phyloP scores from a whole-genome alignment of 495 filamentous ascomycete species.

The Ramalina intermedia region DNA sequence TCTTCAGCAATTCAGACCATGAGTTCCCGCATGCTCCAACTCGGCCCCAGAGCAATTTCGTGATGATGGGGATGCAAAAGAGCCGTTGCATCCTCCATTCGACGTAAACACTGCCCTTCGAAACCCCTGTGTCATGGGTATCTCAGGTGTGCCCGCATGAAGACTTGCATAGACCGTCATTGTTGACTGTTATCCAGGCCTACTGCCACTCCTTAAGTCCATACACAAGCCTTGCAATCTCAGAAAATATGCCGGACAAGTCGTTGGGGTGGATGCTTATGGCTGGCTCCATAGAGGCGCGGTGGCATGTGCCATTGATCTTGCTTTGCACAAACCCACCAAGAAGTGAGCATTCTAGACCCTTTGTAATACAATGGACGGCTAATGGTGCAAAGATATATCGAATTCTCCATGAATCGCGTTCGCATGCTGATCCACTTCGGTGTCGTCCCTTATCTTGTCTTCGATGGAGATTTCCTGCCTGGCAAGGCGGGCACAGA shows the following conservation, averaged over 20 bases:
- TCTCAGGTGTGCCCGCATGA: conserved; percentile 18
- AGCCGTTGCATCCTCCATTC: neutral
- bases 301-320: conserved; percentile 77
- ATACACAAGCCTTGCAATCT: conserved; percentile 82
- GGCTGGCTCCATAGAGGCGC: conserved; percentile 96
- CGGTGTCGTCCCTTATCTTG: conserved; percentile 79
- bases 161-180: neutral
- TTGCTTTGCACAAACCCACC: conserved; percentile 77
- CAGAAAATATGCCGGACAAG: conserved; percentile 77
- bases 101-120: neutral
- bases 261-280: conserved; percentile 88
- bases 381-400: conserved; percentile 42
- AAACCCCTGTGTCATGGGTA: conserved; percentile 17
- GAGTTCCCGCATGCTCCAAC: neutral
- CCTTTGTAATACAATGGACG: neutral
- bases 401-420: conserved; percentile 81
- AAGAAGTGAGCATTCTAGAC: conserved; percentile 45
- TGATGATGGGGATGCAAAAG: neutral
- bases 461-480: conserved; percentile 92
- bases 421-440: conserved; percentile 88
- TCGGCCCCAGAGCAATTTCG: neutral
- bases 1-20: no score
- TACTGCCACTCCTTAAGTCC: conserved; percentile 85
- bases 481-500: conserved; percentile 95
- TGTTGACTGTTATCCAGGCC: conserved; percentile 34